These are phyloP conservation scores for Saccharomycopsis capsularis DNA, from an alignment of 805 yeast species.

Conservation along the genomic window DNA sequence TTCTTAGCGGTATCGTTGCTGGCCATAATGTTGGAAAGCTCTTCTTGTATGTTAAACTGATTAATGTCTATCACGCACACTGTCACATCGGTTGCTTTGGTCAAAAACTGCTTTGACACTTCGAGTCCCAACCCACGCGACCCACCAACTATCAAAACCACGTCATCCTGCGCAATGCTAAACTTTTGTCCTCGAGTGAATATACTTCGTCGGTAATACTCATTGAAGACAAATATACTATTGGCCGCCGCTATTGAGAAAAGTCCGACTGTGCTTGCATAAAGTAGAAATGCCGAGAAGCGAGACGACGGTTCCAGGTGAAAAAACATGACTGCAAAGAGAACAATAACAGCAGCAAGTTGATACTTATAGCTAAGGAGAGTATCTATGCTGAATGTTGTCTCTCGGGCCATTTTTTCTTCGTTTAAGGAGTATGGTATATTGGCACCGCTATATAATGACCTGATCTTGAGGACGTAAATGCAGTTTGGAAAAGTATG, in stretches of 20 bases:
- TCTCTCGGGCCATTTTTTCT: neutral
- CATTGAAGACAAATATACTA: neutral
- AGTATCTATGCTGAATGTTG: conserved; percentile 3
- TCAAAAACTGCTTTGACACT: conserved; percentile 26
- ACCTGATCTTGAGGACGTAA: too few relatives aligned
- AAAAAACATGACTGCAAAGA: neutral
- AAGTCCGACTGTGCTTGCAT: neutral
- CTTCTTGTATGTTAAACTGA: conserved; percentile 15
- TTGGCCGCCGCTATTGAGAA: neutral
- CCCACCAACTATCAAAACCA: conserved; percentile 37
- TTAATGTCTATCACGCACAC: conserved; percentile 26
- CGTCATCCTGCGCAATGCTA: conserved; percentile 1
- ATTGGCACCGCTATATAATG: too few relatives aligned
- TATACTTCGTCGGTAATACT: neutral
- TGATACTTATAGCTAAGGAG: neutral
- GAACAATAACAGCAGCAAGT: neutral
- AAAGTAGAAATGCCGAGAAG: neutral
- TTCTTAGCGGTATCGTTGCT: neutral
- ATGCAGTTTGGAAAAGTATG: too few relatives aligned
- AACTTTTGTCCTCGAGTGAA: neutral
- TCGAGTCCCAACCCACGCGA: conserved; percentile 38
- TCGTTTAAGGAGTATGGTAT: too few relatives aligned
- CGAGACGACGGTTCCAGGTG: neutral
- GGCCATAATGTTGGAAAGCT: neutral
- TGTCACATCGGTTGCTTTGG: conserved; percentile 22